A percentile compares a stretch with the other conserved stretches of the same genome.
Conservation (phyloP, 257 asterid species). For the Solanum neorickii region DNA sequence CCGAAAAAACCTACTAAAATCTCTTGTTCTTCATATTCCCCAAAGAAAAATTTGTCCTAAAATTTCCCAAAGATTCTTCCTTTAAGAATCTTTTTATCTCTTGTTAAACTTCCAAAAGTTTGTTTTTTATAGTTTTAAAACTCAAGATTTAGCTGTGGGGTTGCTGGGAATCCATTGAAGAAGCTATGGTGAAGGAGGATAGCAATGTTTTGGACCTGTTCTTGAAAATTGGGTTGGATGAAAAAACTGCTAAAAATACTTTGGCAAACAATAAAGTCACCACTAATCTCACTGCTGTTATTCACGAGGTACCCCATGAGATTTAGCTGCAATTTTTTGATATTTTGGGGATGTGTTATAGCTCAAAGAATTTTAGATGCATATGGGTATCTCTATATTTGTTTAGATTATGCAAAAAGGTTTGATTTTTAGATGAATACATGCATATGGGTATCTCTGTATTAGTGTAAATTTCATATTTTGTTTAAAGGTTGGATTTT, state of each 20-base stretch:
- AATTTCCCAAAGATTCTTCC: neutral
- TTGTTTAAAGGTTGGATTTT: neutral
- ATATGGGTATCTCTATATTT: neutral
- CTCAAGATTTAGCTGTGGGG: neutral
- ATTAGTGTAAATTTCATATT: neutral
- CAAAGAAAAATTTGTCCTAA: neutral
- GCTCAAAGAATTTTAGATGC: neutral
- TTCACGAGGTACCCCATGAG: conserved; percentile 22
- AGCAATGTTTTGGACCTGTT: conserved; percentile 18
- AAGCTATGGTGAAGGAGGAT: neutral
- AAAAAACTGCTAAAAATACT: conserved; percentile 35
- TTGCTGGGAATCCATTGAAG: neutral
- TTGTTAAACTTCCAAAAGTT: neutral
- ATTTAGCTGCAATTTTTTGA: neutral
- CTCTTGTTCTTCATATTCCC: neutral
- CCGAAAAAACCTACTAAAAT: neutral
- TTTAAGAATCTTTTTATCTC: neutral
- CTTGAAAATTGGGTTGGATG: conserved; percentile 33
- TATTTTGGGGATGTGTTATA: neutral
- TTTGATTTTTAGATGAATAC: neutral
- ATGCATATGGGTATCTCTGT: neutral
- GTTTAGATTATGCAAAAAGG: neutral
- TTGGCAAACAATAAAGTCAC: conserved; percentile 36
- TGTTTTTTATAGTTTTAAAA: neutral
- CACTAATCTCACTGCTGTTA: conserved; percentile 26